Evolutionary conservation across 2,329 filamentous ascomycete genomes (phyloP), one percentile per base, ranked within the genome.

Genomic region (Lecanicillium sp.): DNA sequence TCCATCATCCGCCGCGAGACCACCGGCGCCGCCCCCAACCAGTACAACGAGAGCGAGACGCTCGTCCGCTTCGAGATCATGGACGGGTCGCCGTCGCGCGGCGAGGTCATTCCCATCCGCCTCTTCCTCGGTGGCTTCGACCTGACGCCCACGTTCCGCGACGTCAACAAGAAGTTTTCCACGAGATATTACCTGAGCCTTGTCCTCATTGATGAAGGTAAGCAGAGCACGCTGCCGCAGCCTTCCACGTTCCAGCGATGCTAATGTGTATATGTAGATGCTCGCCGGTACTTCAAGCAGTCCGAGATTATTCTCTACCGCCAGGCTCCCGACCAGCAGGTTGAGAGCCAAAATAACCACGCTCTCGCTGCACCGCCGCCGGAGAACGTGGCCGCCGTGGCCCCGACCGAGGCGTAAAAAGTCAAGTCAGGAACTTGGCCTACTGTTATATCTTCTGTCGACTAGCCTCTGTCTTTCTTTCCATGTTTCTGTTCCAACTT

Each of bases 151-250:
- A 98, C 93, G 11, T 98, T 98, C 79, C 87, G 93, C 53, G 93
- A 98, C 66, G 94, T 98, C 58, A 98, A 98, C 79, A 98, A 98
- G 78, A 98, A 98, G 72, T 98, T 95, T 69, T 97, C 91, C 21
- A 97, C 91, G 30, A 79, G 93, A 61, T 98, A 98, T 71, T 98
- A 98, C 70, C 79, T 98, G 54, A 96, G 90, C 64, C 72, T 98
- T 53, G 93, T 98, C 19, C 77, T 96, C 57, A 96, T 96, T 57
- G 90, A 96, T 62, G 90, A 96, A 80, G 88, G 88, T 87, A 69
- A 56, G 73, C 65, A 43, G 12, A 11, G 17, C 11, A 8, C 20
- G 8, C 14, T 30, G 10, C 21, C 17, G 9, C 21, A 27, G 11
- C 7, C n/a, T 17, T 21, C 19, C 14, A 3, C 17, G 14, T 24